These are phyloP conservation scores for Fusarium tupiense DNA, from an alignment of 2,329 filamentous ascomycete species.

Conservation along the genomic window DNA sequence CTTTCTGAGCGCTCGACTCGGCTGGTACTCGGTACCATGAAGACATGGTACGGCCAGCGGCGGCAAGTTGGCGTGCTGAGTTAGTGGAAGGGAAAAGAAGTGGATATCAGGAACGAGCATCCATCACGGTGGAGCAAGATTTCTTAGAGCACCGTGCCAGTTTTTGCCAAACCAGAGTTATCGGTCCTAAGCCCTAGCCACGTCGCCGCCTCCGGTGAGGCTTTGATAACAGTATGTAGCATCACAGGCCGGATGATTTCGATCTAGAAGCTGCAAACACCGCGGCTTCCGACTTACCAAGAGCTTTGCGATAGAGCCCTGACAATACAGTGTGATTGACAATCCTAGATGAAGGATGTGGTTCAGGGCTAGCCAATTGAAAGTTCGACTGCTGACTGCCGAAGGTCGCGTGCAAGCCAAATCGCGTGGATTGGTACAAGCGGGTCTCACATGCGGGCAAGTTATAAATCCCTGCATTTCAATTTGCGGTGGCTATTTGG, in stretches of 20 bases:
- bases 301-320: background rate
- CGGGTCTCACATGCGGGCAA: conserved; percentile 31
- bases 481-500: conserved; percentile 33
- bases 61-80: conserved; percentile 39
- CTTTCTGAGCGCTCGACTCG: conserved; percentile 25
- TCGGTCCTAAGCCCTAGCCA: conserved; percentile 33
- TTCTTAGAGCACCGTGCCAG: conserved; percentile 23
- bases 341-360: background rate
- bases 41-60: conserved; percentile 40
- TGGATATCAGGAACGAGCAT: conserved; percentile 35
- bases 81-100: conserved; percentile 29
- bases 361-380: conserved; percentile 10
- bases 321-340: background rate
- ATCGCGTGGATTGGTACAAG: conserved; percentile 42
- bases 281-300: background rate
- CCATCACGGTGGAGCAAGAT: conserved; percentile 25
- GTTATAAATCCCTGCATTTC: conserved; percentile 42
- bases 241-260: background rate
- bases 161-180: conserved; percentile 28
- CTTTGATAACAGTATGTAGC: conserved; percentile 20
- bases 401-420: conserved; percentile 44
- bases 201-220: conserved; percentile 29
- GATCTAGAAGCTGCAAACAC: background rate
- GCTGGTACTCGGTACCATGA: conserved; percentile 19
- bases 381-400: conserved; percentile 32